Conservation (phyloP, 2,329 filamentous ascomycete species). For the Colletotrichum spinosum region DNA sequence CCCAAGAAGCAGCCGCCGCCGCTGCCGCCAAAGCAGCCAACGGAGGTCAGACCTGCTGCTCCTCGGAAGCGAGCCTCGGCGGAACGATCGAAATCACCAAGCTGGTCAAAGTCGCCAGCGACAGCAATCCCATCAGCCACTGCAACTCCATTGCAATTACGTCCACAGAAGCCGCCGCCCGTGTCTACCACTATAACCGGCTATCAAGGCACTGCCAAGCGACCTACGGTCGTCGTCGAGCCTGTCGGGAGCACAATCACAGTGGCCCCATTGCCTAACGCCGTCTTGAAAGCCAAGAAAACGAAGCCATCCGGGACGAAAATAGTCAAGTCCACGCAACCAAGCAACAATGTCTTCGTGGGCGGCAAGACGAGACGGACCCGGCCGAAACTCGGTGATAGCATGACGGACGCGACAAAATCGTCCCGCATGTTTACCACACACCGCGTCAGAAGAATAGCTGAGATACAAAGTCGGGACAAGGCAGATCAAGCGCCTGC, state of each 20-base stretch:
- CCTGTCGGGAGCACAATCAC: too few species aligned
- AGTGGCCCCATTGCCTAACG: constrained; percentile 40
- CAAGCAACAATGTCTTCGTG: constrained; percentile 57
- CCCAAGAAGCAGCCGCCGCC: not conserved
- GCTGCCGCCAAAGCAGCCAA: not conserved
- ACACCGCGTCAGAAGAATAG: constrained; percentile 51
- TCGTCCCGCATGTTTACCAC: constrained; percentile 54
- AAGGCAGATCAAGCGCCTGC: constrained; percentile 54
- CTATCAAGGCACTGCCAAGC: constrained; percentile 51
- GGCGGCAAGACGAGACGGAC: constrained; percentile 54
- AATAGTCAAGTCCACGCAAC: constrained; percentile 11
- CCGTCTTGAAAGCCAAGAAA: constrained; percentile 39
- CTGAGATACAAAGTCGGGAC: constrained; percentile 56
- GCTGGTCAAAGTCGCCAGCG: constrained; percentile 5
- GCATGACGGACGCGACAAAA: constrained; percentile 55
- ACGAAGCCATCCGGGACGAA: constrained; percentile 20
- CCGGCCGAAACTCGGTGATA: constrained; percentile 50
- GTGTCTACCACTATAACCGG: constrained; percentile 33
- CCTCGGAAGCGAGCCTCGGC: constrained; percentile 10
- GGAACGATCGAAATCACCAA: constrained; percentile 8
- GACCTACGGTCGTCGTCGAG: constrained; percentile 19
- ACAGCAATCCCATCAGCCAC: too few species aligned
- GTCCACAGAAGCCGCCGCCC: not conserved
- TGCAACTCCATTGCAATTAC: not conserved
- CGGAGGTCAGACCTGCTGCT: not conserved